Evolutionary conservation across 148 eudicot species (phyloP).

Genomic region (Drosera capensis): DNA sequence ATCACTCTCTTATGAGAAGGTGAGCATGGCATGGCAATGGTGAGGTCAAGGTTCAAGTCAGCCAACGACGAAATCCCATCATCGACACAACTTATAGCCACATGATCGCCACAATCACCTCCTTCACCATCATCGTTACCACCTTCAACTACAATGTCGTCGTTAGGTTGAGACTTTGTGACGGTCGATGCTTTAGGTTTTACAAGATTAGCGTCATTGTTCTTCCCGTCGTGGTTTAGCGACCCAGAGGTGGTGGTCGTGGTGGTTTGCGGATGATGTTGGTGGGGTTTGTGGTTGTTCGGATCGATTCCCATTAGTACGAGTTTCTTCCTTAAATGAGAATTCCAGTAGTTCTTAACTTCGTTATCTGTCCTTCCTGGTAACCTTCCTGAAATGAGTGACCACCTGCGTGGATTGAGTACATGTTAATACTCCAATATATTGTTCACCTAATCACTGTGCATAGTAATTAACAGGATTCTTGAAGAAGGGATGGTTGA

Average conservation of each 20-base stretch:
- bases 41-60: constrained; percentile 27
- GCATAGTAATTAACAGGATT: too few relatives aligned
- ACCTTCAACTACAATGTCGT: background rate
- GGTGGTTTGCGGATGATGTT: constrained; percentile 8
- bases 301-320: constrained; percentile 63
- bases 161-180: too few relatives aligned
- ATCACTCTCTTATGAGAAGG: constrained; percentile 2
- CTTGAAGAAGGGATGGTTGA: too few relatives aligned
- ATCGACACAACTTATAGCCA: background rate
- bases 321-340: constrained; percentile 41
- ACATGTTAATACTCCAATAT: too few relatives aligned
- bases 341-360: constrained; percentile 49
- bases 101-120: background rate
- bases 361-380: constrained; percentile 55
- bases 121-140: background rate
- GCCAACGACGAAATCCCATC: background rate
- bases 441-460: too few relatives aligned
- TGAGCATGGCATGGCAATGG: constrained; percentile 13
- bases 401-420: too few relatives aligned
- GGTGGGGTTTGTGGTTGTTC: constrained; percentile 34
- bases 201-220: background rate
- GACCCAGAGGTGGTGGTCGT: background rate
- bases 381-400: constrained; percentile 35
- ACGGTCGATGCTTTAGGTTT: too few relatives aligned
- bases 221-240: background rate